A percentile compares a stretch with the other conserved stretches of the same genome.
Evolutionary conservation across 192 early-diverging fungal species (phyloP).

Genomic region (Backusella macrospora): DNA sequence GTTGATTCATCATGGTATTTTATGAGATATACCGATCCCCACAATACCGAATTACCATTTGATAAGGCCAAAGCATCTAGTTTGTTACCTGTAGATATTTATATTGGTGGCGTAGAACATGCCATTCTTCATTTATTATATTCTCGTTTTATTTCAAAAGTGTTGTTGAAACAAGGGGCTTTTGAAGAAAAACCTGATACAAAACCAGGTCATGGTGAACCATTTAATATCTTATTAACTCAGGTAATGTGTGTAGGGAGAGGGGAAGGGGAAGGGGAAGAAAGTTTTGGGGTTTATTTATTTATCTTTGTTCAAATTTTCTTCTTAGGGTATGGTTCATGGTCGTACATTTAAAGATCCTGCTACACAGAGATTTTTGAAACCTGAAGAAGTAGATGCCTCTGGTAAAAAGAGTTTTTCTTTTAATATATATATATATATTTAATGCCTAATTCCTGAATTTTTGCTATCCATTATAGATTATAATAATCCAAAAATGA

Average conservation of each 20-base stretch:
- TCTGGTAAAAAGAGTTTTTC: conserved; percentile 34
- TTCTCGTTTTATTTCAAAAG: conserved; percentile 88
- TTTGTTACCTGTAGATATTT: conserved; percentile 84
- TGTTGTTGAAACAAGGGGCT: conserved; percentile 65
- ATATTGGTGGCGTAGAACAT: conserved; percentile 95
- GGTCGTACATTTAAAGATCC: conserved; percentile 84
- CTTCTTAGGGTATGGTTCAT: conserved; percentile 86
- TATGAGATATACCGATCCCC: conserved; percentile 80
- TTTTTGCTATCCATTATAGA: conserved; percentile 27
- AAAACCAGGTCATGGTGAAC: conserved; percentile 65
- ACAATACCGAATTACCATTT: conserved; percentile 64
- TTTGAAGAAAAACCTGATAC: conserved; percentile 49
- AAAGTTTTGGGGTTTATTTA: background rate
- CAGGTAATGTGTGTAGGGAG: too few relatives aligned
- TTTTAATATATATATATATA: background rate
- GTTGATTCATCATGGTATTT: conserved; percentile 98
- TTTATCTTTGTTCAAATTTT: conserved; percentile 18
- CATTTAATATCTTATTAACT: conserved; percentile 82
- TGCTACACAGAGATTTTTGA: conserved; percentile 71
- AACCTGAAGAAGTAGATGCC: conserved; percentile 71
- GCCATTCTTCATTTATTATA: conserved; percentile 94
- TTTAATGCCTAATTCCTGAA: background rate
- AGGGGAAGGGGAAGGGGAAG: background rate
- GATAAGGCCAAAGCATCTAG: conserved; percentile 50
- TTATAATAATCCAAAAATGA: conserved; percentile 54